Percentiles rank a stretch among this genome's conserved stretches.
phyloP scores from a whole-genome alignment of 2,329 filamentous ascomycete species.

The Exophiala spinifera region DNA sequence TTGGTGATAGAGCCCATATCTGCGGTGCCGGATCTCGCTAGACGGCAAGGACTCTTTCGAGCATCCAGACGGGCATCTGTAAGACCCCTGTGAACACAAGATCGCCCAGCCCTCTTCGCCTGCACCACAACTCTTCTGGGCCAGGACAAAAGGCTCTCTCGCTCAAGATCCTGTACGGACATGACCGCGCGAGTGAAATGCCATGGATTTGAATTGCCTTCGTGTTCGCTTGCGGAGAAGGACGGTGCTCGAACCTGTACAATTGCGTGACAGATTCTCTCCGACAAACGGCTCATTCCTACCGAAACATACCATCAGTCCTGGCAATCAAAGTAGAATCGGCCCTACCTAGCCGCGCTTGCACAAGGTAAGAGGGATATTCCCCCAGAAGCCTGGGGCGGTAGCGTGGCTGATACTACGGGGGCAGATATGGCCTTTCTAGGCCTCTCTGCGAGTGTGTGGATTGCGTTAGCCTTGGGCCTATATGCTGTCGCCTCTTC shows the following conservation, averaged over 20 bases:
- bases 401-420: conserved; percentile 57
- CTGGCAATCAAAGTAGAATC: neutral
- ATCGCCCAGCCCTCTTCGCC: too few relatives aligned
- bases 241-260: neutral
- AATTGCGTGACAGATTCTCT: neutral
- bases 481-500: conserved; percentile 3
- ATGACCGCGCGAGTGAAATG: neutral
- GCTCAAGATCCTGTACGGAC: neutral
- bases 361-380: conserved; percentile 51
- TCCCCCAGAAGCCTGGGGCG: conserved; percentile 45
- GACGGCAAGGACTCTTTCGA: too few relatives aligned
- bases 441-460: conserved; percentile 36
- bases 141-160: too few relatives aligned
- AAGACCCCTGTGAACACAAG: too few relatives aligned
- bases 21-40: too few relatives aligned
- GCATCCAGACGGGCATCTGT: too few relatives aligned
- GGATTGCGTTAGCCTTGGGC: conserved; percentile 8
- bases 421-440: conserved; percentile 78
- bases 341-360: neutral
- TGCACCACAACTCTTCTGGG: too few relatives aligned
- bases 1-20: too few relatives aligned
- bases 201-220: neutral
- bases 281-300: neutral
- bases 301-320: too few relatives aligned
- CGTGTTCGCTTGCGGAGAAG: neutral